These are phyloP conservation scores for Paraphoma sp. DNA, from an alignment of 2,329 filamentous ascomycete species.

Conservation along the genomic window DNA sequence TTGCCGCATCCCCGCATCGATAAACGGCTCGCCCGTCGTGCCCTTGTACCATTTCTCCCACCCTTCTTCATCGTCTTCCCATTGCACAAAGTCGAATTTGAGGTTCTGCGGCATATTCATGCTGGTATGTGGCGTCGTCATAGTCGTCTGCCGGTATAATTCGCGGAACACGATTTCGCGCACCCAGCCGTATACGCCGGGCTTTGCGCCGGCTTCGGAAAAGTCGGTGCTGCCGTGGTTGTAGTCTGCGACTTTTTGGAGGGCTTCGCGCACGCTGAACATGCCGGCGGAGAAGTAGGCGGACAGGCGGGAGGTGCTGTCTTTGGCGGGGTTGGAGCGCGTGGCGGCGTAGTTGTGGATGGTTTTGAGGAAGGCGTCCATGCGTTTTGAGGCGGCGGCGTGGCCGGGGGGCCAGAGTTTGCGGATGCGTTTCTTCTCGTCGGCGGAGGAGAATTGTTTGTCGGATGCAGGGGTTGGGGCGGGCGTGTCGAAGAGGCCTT, in stretches of 20 bases:
- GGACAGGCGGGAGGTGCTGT: conserved; percentile 52
- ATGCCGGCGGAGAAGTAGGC: conserved; percentile 56
- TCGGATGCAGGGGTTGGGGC: conserved; percentile 48
- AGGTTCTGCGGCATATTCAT: conserved; percentile 61
- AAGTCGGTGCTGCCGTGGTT: conserved; percentile 55
- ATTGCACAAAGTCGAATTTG: conserved; percentile 59
- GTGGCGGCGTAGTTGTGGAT: conserved; percentile 50
- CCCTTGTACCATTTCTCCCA: conserved; percentile 7
- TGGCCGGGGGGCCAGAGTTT: conserved; percentile 56
- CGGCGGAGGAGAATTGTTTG: conserved; percentile 49
- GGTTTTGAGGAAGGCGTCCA: conserved; percentile 52
- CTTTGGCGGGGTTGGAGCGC: conserved; percentile 51
- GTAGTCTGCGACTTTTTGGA: conserved; percentile 50
- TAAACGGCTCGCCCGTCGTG: conserved; percentile 56
- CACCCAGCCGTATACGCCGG: conserved; percentile 55
- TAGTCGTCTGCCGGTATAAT: conserved; percentile 57
- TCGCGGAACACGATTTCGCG: conserved; percentile 61
- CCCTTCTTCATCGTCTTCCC: conserved; percentile 58
- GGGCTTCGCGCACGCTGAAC: conserved; percentile 54
- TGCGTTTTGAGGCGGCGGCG: conserved; percentile 50
- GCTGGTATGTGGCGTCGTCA: conserved; percentile 55
- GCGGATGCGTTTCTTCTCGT: conserved; percentile 50
- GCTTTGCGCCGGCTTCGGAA: conserved; percentile 43
- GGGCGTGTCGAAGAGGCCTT: conserved; percentile 38
- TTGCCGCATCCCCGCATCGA: conserved; percentile 61